phyloP scores from a whole-genome alignment of 2,329 filamentous ascomycete species.

The Colletotrichum ledebouriae region DNA sequence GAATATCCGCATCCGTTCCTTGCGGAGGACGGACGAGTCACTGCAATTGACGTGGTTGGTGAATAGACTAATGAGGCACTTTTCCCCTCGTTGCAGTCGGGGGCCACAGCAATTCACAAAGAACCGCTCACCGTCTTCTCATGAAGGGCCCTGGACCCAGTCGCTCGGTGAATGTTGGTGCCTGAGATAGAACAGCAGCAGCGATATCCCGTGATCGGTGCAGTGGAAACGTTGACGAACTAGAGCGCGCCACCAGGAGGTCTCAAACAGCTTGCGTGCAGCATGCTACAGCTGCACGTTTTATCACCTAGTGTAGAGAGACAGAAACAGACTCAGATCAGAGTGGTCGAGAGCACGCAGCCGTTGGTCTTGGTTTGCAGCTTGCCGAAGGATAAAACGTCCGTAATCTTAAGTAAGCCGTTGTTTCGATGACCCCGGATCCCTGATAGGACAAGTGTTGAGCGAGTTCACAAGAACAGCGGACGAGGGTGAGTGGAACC shows the following conservation, averaged over 20 bases:
- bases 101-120: slow-evolving; percentile 6
- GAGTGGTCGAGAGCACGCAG: not conserved
- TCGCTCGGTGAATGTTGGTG: slow-evolving; percentile 23
- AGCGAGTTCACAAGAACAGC: slow-evolving; percentile 39
- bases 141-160: slow-evolving; percentile 28
- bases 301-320: slow-evolving; percentile 10
- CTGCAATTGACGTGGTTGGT: slow-evolving; percentile 20
- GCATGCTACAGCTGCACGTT: slow-evolving; percentile 26
- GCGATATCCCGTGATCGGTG: slow-evolving; percentile 23
- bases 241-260: slow-evolving; percentile 9
- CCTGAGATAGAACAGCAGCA: slow-evolving; percentile 33
- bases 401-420: slow-evolving; percentile 31
- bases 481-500: slow-evolving; percentile 29
- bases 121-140: slow-evolving; percentile 33
- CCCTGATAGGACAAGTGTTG: slow-evolving; percentile 36
- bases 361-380: not conserved
- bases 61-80: slow-evolving; percentile 8
- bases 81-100: slow-evolving; percentile 11
- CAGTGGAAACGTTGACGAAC: slow-evolving; percentile 12
- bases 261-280: slow-evolving; percentile 23
- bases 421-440: slow-evolving; percentile 16
- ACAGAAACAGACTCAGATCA: not conserved
- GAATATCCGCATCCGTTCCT: slow-evolving; percentile 24
- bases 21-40: slow-evolving; percentile 4
- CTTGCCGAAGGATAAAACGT: slow-evolving; percentile 25